These are phyloP conservation scores for Trichoderma arundinaceum DNA, from an alignment of 2,329 filamentous ascomycete genomes.

Conservation along the genomic window DNA sequence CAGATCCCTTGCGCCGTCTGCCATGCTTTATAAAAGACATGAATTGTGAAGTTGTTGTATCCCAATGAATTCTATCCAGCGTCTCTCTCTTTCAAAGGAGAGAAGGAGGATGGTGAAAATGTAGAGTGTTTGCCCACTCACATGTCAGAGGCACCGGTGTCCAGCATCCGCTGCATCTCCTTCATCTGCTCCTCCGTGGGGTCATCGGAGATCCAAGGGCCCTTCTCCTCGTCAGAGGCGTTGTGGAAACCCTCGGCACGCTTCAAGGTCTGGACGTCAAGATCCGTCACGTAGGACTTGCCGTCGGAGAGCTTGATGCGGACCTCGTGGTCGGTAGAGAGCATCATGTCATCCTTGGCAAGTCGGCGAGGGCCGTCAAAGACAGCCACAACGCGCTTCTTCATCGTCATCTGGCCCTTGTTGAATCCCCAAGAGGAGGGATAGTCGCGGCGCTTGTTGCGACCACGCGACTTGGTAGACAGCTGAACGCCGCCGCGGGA, in stretches of 20 bases:
- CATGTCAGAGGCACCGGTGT: slow-evolving; percentile 37
- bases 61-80: not conserved
- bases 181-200: slow-evolving; percentile 65
- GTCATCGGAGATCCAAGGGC: slow-evolving; percentile 79
- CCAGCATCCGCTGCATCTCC: slow-evolving; percentile 61
- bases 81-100: slow-evolving; percentile 5
- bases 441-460: slow-evolving; percentile 93
- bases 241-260: slow-evolving; percentile 83
- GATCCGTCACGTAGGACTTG: slow-evolving; percentile 85
- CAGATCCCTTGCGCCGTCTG: slow-evolving; percentile 41
- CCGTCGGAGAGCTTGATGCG: slow-evolving; percentile 78
- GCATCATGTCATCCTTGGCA: slow-evolving; percentile 99
- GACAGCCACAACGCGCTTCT: slow-evolving; percentile 92
- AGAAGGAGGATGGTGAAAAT: not conserved
- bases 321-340: slow-evolving; percentile 92
- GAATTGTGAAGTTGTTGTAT: slow-evolving; percentile 12
- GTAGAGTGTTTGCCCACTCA: slow-evolving; percentile 30
- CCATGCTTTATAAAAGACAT: slow-evolving; percentile 37
- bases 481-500: slow-evolving; percentile 74
- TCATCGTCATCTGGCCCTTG: slow-evolving; percentile 94
- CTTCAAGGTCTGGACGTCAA: slow-evolving; percentile 88
- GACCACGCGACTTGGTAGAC: slow-evolving; percentile 65
- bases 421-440: slow-evolving; percentile 93
- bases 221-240: slow-evolving; percentile 85
- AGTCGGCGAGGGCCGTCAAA: slow-evolving; percentile 87